Evolutionary conservation across 331 rosid species (phyloP).

Genomic region (Dryas integrifolia): DNA sequence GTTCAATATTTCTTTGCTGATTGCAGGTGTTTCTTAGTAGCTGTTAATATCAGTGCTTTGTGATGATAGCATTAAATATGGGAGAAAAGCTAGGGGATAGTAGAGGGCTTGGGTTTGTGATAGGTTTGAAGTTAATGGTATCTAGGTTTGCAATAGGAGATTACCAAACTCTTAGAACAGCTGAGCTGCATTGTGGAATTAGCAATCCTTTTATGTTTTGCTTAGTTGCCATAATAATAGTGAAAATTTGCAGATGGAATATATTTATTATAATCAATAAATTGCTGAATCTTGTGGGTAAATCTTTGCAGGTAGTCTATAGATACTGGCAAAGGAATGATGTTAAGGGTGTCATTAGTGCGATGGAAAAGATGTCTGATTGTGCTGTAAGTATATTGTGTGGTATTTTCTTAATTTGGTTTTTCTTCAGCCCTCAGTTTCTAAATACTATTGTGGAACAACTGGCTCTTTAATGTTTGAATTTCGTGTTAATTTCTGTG

Average conservation of each 20-base stretch:
- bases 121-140: background rate
- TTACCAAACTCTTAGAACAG: background rate
- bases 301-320: constrained; percentile 64
- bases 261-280: background rate
- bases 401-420: constrained; percentile 21
- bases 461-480: background rate
- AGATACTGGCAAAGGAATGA: constrained; percentile 93
- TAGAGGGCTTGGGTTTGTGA: background rate
- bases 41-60: background rate
- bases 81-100: background rate
- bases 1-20: background rate
- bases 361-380: constrained; percentile 90
- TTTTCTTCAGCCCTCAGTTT: constrained; percentile 8
- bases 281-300: constrained; percentile 31
- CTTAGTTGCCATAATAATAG: background rate
- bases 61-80: background rate
- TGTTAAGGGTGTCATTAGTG: constrained; percentile 76
- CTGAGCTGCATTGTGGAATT: background rate
- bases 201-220: background rate
- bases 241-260: background rate
- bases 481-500: constrained; percentile 16
- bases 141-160: background rate
- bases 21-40: background rate
- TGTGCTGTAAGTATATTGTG: constrained; percentile 64
- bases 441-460: constrained; percentile 14